Base-by-base conservation (phyloP, 331 rosid genomes). In the Saraca asoca region DNA sequence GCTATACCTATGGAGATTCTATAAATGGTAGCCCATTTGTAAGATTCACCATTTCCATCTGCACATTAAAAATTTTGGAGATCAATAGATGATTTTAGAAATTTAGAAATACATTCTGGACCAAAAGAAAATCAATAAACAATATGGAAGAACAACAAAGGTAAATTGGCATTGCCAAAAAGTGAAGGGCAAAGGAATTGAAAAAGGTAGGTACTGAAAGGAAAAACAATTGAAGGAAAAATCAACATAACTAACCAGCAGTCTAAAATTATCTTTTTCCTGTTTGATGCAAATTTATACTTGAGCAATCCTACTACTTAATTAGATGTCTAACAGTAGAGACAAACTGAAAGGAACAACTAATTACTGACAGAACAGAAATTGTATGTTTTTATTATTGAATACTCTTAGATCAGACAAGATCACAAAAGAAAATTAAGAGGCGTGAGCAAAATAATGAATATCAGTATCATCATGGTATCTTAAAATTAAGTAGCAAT, bases 1-100 rank as follows among this genome's bases (percentile, higher is more conserved):
- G 90, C 92, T 58, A 94, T 85, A 9, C 91, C 92, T 12, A 79
- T 5, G 13, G 97, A 85, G 74, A 94, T 85, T 71, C 46, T 78
- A 39, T 70, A 75, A 37, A 90, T 75, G 53, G 72, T 87, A 43
- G 72, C 71, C 99, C 99, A 94, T 69, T 71, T 85, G 79, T 86
- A 85, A 51, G 83, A 76, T 49, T 89, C 94, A 0, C 81, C 70
- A 55, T 75, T 75, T 58, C 87, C 85, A 71, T 86, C 98, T 83
- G 85, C 62, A 69, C 34, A 76, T 57, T 54, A 24, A 24, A 69
- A 29, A 70, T 54, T 77, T 64, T 38, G 17, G 19, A 70, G 38
- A 18, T 72, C 73, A 72, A 43, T 73, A 41, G 57, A n/a, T 58
- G 20, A 49, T 19, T 41, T 31, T 42, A 53, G 20, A 71, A 41